These are phyloP conservation scores for Hyparrhenia diplandra DNA, from an alignment of 176 grass and related monocot species.

Conservation along the genomic window DNA sequence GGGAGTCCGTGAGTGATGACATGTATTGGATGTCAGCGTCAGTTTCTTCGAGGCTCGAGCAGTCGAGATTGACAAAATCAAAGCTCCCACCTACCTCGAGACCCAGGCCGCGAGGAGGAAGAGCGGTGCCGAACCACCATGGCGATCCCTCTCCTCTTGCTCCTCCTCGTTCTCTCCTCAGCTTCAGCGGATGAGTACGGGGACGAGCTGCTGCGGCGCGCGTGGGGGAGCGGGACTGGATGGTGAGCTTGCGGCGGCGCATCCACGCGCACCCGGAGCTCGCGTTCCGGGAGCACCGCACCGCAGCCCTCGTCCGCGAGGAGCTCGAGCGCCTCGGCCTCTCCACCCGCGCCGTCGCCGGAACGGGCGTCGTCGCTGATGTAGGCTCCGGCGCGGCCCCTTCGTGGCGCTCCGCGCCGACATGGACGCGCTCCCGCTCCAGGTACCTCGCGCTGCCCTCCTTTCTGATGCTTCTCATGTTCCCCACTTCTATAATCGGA, in stretches of 20 bases:
- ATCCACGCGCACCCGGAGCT: constrained; percentile 92
- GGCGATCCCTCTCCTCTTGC: constrained; percentile 9
- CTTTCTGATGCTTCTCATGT: background rate
- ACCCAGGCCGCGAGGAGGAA: background rate
- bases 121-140: background rate
- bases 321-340: constrained; percentile 68
- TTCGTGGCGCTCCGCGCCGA: constrained; percentile 87
- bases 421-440: constrained; percentile 89
- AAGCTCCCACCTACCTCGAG: background rate
- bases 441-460: constrained; percentile 27
- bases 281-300: constrained; percentile 69
- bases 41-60: background rate
- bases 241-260: constrained; percentile 59
- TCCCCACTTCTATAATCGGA: background rate
- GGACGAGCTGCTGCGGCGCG: constrained; percentile 55
- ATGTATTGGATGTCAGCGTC: background rate
- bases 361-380: constrained; percentile 68
- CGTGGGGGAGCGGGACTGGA: constrained; percentile 59
- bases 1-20: background rate
- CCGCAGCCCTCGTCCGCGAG: constrained; percentile 72
- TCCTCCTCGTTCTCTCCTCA: background rate
- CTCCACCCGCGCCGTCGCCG: constrained; percentile 40
- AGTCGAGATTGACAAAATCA: background rate
- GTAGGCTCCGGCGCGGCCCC: constrained; percentile 60
- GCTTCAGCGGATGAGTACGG: constrained; percentile 35